Conservation (phyloP, 257 asterid genomes). For the Lavandula angustifolia region DNA sequence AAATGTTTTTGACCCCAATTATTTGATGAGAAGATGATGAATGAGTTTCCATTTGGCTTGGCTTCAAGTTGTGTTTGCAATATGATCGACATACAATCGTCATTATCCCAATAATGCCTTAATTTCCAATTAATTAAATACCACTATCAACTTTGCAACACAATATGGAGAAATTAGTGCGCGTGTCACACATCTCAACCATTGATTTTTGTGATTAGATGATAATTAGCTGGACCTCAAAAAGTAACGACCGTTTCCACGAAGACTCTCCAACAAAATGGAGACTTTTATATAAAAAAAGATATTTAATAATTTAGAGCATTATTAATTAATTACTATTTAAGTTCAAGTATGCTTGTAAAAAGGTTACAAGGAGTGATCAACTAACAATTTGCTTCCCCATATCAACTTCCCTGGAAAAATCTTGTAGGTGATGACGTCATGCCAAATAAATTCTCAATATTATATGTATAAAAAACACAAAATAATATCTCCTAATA, state of each 20-base stretch:
- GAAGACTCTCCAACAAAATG: constrained; percentile 34
- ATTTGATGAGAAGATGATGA: neutral
- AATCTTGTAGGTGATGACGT: constrained; percentile 22
- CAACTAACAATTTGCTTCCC: constrained; percentile 36
- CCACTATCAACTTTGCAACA: constrained; percentile 9
- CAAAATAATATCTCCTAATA: too few relatives aligned
- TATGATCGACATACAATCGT: constrained; percentile 8
- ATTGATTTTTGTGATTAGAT: constrained; percentile 15
- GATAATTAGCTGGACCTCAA: constrained; percentile 23
- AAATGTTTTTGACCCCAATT: constrained; percentile 1
- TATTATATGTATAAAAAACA: too few relatives aligned
- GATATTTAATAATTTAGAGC: neutral
- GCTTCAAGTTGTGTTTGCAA: constrained; percentile 16
- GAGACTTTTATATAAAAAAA: neutral
- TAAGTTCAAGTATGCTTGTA: constrained; percentile 14
- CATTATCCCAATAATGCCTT: constrained; percentile 1
- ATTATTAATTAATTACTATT: neutral
- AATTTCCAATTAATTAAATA: neutral
- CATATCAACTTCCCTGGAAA: constrained; percentile 23
- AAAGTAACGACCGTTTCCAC: constrained; percentile 11
- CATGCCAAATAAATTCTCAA: neutral
- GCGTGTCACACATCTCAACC: constrained; percentile 23
- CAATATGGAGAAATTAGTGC: neutral
- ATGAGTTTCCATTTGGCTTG: constrained; percentile 32
- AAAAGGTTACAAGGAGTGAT: constrained; percentile 22